These are phyloP conservation scores for Podila horticola DNA, from an alignment of 192 early-diverging fungal species.

Conservation along the genomic window DNA sequence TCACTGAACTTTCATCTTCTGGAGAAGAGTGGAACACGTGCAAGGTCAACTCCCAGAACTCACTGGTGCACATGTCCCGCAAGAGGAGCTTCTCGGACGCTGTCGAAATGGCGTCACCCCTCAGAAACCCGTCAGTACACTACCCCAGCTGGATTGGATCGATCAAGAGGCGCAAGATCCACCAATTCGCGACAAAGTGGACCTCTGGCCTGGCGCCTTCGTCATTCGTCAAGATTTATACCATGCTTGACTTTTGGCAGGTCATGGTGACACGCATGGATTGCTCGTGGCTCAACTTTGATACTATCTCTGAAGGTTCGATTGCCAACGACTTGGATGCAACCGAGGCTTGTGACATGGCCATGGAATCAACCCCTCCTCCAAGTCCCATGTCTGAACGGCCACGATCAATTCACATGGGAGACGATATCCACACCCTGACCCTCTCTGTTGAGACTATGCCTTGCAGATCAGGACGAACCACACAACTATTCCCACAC, in stretches of 20 bases:
- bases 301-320: not conserved
- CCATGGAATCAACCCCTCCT: not conserved
- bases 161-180: slow-evolving; percentile 46
- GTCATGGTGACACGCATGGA: slow-evolving; percentile 36
- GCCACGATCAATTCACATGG: not conserved
- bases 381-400: not conserved
- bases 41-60: not conserved
- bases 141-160: slow-evolving; percentile 34
- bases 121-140: slow-evolving; percentile 28
- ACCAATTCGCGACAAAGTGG: slow-evolving; percentile 43
- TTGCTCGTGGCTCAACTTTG: slow-evolving; percentile 22
- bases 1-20: not conserved
- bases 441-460: no score
- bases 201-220: slow-evolving; percentile 9
- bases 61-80: not conserved
- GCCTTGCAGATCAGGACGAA: not conserved
- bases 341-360: not conserved
- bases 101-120: slow-evolving; percentile 30
- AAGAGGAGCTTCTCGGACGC: slow-evolving; percentile 42
- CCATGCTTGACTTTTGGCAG: slow-evolving; percentile 49
- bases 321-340: not conserved
- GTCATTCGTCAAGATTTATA: not conserved
- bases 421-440: not conserved
- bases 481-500: slow-evolving; percentile 24
- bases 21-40: not conserved